Percentiles rank a stretch among this genome's conserved stretches.
Conservation (phyloP, 2,329 filamentous ascomycete species). For the Alternaria arborescens region DNA sequence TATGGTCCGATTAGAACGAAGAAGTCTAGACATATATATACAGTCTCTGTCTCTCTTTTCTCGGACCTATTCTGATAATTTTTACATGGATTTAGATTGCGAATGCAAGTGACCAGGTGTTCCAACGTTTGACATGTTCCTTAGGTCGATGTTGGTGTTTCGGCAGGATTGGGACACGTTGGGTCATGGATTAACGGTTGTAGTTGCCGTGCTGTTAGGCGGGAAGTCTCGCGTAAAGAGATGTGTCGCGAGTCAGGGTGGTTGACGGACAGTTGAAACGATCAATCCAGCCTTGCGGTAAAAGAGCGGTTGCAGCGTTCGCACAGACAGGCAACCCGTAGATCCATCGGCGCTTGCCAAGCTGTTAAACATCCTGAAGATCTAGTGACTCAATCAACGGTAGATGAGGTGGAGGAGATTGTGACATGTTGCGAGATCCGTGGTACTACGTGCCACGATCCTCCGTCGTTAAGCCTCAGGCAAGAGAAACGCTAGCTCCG, state of each 20-base stretch:
- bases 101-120: conserved; percentile 7
- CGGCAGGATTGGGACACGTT: conserved; percentile 21
- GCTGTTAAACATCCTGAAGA: neutral
- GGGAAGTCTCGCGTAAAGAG: conserved; percentile 16
- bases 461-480: neutral
- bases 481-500: neutral
- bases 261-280: conserved; percentile 3
- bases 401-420: neutral
- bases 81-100: conserved; percentile 23
- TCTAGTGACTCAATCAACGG: neutral
- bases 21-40: conserved; percentile 20
- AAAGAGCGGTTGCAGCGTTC: conserved; percentile 25
- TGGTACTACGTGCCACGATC: neutral
- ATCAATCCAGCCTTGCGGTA: conserved; percentile 1
- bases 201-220: conserved; percentile 19
- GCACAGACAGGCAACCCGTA: conserved; percentile 24
- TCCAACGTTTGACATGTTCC: conserved; percentile 22
- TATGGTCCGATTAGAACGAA: conserved; percentile 12
- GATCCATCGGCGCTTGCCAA: neutral
- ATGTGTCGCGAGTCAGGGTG: neutral
- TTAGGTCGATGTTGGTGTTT: conserved; percentile 29
- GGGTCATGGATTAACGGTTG: conserved; percentile 19
- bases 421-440: neutral
- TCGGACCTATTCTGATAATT: conserved; percentile 5
- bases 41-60: conserved; percentile 10